Percentiles rank a stretch among this genome's conserved stretches.
Evolutionary conservation across 768 basidiomycete genomes (phyloP).

Genomic region (Tremella fuciformis): DNA sequence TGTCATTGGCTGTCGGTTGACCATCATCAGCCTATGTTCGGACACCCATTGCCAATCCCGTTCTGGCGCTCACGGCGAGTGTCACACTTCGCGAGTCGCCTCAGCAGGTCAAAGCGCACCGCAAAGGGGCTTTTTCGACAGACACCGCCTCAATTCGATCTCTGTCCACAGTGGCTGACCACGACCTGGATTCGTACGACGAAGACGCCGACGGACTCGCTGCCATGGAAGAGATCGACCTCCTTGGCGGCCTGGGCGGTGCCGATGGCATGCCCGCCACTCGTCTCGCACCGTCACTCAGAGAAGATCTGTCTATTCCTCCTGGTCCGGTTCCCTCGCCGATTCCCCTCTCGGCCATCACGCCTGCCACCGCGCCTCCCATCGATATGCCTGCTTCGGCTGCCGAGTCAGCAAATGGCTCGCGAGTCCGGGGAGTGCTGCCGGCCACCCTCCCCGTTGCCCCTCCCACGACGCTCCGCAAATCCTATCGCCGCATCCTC

Average conservation of each 20-base stretch:
- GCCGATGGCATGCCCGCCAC: conserved; percentile 62
- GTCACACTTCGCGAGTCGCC: conserved; percentile 72
- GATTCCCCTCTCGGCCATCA: conserved; percentile 28
- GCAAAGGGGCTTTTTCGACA: conserved; percentile 13
- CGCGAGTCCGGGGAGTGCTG: conserved; percentile 23
- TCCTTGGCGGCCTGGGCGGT: conserved; percentile 61
- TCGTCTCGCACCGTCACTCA: conserved; percentile 66
- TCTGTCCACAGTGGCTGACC: conserved; percentile 45
- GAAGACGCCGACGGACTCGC: conserved; percentile 46
- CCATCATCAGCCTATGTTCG: conserved; percentile 66
- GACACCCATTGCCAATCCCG: conserved; percentile 66
- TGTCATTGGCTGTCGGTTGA: background rate
- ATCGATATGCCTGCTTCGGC: conserved; percentile 59
- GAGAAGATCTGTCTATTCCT: conserved; percentile 66
- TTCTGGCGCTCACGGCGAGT: conserved; percentile 79
- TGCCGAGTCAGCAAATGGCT: conserved; percentile 46
- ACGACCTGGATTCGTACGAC: conserved; percentile 48
- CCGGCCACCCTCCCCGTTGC: conserved; percentile 53
- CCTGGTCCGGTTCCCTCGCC: conserved; percentile 54
- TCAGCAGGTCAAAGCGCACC: conserved; percentile 16
- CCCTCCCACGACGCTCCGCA: conserved; percentile 62
- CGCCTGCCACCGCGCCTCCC: conserved; percentile 45
- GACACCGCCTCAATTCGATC: conserved; percentile 24
- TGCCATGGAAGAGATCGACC: conserved; percentile 64
- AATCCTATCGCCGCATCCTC: conserved; percentile 78